Conservation (phyloP, 495 filamentous ascomycete species). For the Annulohypoxylon stygium region DNA sequence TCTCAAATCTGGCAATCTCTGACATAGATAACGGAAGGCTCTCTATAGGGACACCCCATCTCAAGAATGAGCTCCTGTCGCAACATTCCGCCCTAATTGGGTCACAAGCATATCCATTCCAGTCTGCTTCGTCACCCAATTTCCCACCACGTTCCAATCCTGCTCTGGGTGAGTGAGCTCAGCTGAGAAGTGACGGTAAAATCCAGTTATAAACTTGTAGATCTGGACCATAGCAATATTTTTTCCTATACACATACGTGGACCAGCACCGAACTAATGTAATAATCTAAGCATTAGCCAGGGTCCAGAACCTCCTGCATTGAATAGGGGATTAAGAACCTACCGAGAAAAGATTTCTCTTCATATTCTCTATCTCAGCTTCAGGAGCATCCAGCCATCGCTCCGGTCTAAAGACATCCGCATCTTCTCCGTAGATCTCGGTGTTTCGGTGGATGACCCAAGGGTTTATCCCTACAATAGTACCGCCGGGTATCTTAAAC, state of each 20-base stretch:
- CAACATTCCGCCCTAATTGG: background rate
- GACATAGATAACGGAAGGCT: background rate
- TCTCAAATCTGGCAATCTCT: background rate
- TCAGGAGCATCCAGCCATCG: slow-evolving; percentile 64
- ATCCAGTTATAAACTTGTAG: background rate
- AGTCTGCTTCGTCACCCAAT: background rate
- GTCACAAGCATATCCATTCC: slow-evolving; percentile 1
- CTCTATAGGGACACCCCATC: background rate
- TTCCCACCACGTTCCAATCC: background rate
- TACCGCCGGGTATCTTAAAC: slow-evolving; percentile 66
- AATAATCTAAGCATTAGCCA: background rate
- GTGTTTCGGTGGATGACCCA: slow-evolving; percentile 69
- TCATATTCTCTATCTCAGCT: background rate
- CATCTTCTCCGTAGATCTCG: slow-evolving; percentile 65
- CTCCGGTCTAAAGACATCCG: slow-evolving; percentile 66
- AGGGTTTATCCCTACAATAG: slow-evolving; percentile 67
- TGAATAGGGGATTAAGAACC: background rate
- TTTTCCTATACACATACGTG: background rate
- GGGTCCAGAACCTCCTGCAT: background rate
- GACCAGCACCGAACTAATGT: background rate
- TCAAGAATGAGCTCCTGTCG: background rate
- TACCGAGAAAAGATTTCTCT: background rate
- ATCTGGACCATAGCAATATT: background rate
- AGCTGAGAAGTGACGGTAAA: background rate
- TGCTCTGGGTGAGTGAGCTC: background rate